Evolutionary conservation across 768 basidiomycete genomes (phyloP).

Genomic region (Pisolithus marmoratus): DNA sequence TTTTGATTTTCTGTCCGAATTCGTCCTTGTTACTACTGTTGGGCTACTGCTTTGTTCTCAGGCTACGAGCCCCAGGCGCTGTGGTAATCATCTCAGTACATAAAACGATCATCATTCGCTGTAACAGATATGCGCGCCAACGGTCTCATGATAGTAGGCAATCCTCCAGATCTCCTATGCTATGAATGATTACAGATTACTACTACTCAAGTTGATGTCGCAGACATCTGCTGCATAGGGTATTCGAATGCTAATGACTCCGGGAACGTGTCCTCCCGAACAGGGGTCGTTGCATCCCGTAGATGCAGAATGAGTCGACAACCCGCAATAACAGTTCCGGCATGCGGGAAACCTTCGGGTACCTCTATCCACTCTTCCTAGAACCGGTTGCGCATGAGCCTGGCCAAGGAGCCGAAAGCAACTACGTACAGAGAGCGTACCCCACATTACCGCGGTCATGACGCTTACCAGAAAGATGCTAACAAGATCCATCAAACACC

Average conservation of each 20-base stretch:
- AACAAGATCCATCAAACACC: background rate
- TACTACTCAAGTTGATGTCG: too few species aligned
- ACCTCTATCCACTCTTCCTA: constrained; percentile 2
- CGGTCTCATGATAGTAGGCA: too few species aligned
- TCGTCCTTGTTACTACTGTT: too few species aligned
- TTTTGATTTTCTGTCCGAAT: too few species aligned
- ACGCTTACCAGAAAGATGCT: background rate
- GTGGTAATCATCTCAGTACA: too few species aligned
- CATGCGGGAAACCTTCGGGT: constrained; percentile 3
- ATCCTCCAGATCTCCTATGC: too few species aligned
- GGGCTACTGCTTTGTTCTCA: too few species aligned
- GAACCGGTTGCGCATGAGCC: background rate
- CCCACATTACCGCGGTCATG: constrained; percentile 4
- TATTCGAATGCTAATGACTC: background rate
- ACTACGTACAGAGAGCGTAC: background rate
- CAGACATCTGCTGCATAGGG: background rate
- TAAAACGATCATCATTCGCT: too few species aligned
- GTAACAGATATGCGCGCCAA: too few species aligned
- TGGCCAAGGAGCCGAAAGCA: background rate
- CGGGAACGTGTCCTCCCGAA: background rate
- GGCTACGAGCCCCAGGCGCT: too few species aligned
- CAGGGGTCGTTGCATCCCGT: background rate
- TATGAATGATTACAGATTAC: too few species aligned
- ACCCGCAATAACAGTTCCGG: background rate
- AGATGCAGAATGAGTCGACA: constrained; percentile 4